Evolutionary conservation across 192 early-diverging fungal genomes (phyloP).

Genomic region (Chytriomyces hyalinus): DNA sequence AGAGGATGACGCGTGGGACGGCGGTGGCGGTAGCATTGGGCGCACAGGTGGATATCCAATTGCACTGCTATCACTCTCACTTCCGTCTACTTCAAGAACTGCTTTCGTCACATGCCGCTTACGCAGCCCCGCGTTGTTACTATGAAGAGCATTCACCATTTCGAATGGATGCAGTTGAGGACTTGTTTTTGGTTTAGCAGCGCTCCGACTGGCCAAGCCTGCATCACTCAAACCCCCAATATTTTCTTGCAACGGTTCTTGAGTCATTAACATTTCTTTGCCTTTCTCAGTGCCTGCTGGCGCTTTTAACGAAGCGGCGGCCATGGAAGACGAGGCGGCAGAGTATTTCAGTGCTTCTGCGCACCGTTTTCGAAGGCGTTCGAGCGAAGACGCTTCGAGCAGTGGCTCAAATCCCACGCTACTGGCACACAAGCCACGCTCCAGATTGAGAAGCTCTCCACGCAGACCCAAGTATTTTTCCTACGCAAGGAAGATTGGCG

Average conservation of each 20-base stretch:
- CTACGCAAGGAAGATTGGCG: conserved; percentile 77
- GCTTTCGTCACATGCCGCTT: not conserved
- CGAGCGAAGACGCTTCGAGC: not conserved
- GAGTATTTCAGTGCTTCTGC: conserved; percentile 8
- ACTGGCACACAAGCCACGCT: conserved; percentile 65
- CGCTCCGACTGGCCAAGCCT: not conserved
- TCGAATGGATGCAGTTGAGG: not conserved
- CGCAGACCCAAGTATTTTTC: conserved; percentile 72
- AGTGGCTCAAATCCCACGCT: conserved; percentile 48
- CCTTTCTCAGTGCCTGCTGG: not conserved
- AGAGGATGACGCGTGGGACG: not conserved
- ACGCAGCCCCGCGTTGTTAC: not conserved
- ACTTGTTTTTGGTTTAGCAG: not conserved
- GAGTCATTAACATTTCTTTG: not conserved
- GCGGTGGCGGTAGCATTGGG: not conserved
- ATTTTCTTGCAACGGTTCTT: not conserved
- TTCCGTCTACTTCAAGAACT: conserved; percentile 16
- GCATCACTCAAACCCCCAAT: not conserved
- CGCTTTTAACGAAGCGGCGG: conserved; percentile 5
- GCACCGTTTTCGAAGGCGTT: conserved; percentile 1
- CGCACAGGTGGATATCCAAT: conserved; percentile 2
- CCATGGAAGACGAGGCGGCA: conserved; percentile 11
- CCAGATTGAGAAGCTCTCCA: conserved; percentile 83
- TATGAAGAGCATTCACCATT: not conserved
- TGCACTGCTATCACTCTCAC: conserved; percentile 15